Percentiles rank a stretch among this genome's conserved stretches.
Conservation (phyloP, 2,329 filamentous ascomycete genomes). For the Beauveria varroae region DNA sequence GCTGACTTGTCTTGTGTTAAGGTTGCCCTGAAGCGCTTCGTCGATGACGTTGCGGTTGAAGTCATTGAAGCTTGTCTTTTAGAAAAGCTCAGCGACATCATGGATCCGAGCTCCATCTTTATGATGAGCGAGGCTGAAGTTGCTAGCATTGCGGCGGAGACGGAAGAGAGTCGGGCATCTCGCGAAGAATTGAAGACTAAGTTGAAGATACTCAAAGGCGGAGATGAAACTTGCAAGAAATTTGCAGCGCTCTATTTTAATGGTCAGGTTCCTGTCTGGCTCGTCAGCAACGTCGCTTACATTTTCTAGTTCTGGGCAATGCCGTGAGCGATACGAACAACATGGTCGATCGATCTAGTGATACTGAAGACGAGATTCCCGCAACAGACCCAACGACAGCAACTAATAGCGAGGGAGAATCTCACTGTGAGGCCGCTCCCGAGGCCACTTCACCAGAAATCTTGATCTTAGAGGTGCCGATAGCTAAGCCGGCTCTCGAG, state of each 20-base stretch:
- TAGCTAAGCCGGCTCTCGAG: too few species aligned
- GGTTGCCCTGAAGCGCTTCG: constrained; percentile 17
- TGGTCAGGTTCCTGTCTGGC: neutral
- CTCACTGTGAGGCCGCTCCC: neutral
- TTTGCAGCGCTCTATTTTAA: neutral
- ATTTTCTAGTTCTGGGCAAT: neutral
- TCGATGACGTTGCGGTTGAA: constrained; percentile 19
- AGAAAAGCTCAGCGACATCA: constrained; percentile 13
- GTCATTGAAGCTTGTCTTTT: constrained; percentile 19
- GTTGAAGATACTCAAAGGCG: neutral
- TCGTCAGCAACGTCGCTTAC: neutral
- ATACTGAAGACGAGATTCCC: neutral
- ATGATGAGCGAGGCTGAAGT: constrained; percentile 16
- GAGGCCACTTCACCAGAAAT: neutral
- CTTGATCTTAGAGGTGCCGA: neutral
- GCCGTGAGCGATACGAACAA: neutral
- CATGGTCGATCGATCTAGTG: neutral
- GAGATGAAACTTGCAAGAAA: neutral
- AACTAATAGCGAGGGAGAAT: neutral
- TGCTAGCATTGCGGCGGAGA: constrained; percentile 17
- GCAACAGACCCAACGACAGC: neutral
- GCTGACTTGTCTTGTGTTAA: neutral
- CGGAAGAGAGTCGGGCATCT: neutral
- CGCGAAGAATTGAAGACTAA: neutral
- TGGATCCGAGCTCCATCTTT: constrained; percentile 15